These are phyloP conservation scores for Halteria grandinella DNA, from an alignment of 73 alveolate genomes.

Conservation along the genomic window DNA sequence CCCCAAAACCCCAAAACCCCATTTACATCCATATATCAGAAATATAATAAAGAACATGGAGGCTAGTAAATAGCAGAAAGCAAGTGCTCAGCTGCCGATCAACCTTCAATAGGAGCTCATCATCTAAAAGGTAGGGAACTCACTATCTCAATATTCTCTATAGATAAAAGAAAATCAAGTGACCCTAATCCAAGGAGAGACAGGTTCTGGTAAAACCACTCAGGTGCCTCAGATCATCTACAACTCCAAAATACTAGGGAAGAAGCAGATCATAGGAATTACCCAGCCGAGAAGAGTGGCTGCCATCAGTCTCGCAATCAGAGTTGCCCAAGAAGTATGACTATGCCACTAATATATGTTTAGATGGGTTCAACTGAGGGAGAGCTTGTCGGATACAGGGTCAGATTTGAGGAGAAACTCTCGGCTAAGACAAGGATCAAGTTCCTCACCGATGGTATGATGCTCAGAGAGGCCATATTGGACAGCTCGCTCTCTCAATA, in stretches of 20 bases:
- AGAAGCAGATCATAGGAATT: constrained; percentile 67
- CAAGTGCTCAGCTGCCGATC: too few relatives aligned
- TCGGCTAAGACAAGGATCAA: constrained; percentile 82
- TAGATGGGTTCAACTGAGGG: constrained; percentile 68
- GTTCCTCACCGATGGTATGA: constrained; percentile 95
- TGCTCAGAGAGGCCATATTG: constrained; percentile 93
- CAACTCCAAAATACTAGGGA: constrained; percentile 20
- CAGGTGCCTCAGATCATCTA: constrained; percentile 67
- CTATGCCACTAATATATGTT: neutral
- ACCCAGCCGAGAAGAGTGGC: constrained; percentile 99
- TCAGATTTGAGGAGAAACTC: constrained; percentile 84
- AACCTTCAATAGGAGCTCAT: too few relatives aligned
- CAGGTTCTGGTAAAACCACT: constrained; percentile 87
- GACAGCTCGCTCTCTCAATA: constrained; percentile 88
- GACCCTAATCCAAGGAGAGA: constrained; percentile 73
- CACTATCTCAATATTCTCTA: too few relatives aligned
- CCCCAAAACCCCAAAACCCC: too few relatives aligned
- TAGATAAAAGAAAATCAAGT: constrained; percentile 53
- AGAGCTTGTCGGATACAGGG: constrained; percentile 85
- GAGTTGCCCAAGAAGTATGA: constrained; percentile 94
- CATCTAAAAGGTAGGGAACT: too few relatives aligned
- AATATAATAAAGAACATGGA: too few relatives aligned
- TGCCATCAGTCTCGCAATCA: constrained; percentile 93
- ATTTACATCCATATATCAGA: too few relatives aligned
- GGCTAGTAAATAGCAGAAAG: too few relatives aligned